phyloP scores from a whole-genome alignment of 2,329 filamentous ascomycete species.

The Lithohypha guttulata region DNA sequence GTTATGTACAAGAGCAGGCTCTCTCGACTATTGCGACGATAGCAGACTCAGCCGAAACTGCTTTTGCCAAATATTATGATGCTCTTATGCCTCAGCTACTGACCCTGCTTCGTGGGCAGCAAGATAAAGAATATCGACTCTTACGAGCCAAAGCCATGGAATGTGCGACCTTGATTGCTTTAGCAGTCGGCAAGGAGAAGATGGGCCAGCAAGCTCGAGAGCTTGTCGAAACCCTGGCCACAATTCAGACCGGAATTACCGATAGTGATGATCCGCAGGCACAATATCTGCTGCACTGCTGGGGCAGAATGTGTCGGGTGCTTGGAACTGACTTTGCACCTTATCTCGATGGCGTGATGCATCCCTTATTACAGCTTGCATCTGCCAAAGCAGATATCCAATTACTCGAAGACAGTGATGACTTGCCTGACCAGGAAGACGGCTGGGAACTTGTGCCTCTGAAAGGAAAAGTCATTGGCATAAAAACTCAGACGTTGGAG shows the following conservation, averaged over 20 bases:
- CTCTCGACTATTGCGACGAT: conserved; percentile 97
- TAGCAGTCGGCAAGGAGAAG: conserved; percentile 87
- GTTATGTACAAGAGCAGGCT: conserved; percentile 95
- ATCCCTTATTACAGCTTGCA: conserved; percentile 78
- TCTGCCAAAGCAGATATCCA: conserved; percentile 96
- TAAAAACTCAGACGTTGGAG: conserved; percentile 90
- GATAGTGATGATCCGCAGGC: conserved; percentile 92
- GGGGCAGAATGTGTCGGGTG: conserved; percentile 97
- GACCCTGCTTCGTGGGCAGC: conserved; percentile 76
- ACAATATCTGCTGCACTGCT: conserved; percentile 96
- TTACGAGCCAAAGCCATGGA: conserved; percentile 98
- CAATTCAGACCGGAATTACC: conserved; percentile 73
- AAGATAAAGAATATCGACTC: conserved; percentile 83
- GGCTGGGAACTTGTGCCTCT: conserved; percentile 96
- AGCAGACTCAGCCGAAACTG: conserved; percentile 92
- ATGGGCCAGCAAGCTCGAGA: conserved; percentile 80
- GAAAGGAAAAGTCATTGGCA: conserved; percentile 96
- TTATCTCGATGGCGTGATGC: conserved; percentile 88
- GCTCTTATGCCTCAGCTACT: conserved; percentile 92
- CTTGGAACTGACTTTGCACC: conserved; percentile 83
- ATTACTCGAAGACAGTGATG: conserved; percentile 86
- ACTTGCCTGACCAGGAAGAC: conserved; percentile 84
- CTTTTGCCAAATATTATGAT: conserved; percentile 91
- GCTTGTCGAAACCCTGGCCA: conserved; percentile 75
- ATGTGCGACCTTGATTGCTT: conserved; percentile 84